Evolutionary conservation across 2,329 filamentous ascomycete genomes (phyloP).

Genomic region (Fusarium sp.): DNA sequence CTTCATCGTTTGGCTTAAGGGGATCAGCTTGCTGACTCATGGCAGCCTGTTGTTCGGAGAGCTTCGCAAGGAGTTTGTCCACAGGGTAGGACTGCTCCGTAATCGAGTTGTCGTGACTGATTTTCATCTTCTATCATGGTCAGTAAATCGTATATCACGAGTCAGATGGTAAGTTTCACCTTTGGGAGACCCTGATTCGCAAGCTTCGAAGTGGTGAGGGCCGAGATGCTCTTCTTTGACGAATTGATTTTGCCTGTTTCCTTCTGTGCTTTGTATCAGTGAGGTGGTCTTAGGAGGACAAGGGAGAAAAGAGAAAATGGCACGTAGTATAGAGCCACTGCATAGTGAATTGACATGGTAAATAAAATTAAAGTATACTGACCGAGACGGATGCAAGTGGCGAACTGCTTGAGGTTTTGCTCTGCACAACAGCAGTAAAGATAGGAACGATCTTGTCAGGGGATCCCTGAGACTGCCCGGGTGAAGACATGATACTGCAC

Average conservation of each 20-base stretch:
- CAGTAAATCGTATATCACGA: conserved; percentile 33
- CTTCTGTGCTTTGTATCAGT: conserved; percentile 33
- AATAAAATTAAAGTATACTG: conserved; percentile 36
- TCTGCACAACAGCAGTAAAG: conserved; percentile 32
- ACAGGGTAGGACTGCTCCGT: conserved; percentile 64
- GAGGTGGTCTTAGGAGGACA: background rate
- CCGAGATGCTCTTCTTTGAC: conserved; percentile 59
- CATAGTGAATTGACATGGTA: background rate
- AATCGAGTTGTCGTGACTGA: conserved; percentile 57
- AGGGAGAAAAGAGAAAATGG: background rate
- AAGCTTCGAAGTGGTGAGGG: conserved; percentile 66
- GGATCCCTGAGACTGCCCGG: conserved; percentile 47
- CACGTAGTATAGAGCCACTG: background rate
- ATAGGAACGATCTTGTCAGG: conserved; percentile 43
- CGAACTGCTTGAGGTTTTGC: conserved; percentile 39
- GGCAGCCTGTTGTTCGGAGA: conserved; percentile 77
- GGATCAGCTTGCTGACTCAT: conserved; percentile 70
- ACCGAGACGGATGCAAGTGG: conserved; percentile 21
- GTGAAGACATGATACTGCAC: conserved; percentile 49
- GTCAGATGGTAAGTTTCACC: conserved; percentile 53
- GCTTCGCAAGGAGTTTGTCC: conserved; percentile 79
- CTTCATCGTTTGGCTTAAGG: conserved; percentile 59
- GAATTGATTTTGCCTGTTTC: conserved; percentile 33
- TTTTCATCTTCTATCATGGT: conserved; percentile 61
- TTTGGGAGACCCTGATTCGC: conserved; percentile 67